These are phyloP conservation scores for Chlorella ohadii DNA, from an alignment of 139 green algal species.

Conservation along the genomic window DNA sequence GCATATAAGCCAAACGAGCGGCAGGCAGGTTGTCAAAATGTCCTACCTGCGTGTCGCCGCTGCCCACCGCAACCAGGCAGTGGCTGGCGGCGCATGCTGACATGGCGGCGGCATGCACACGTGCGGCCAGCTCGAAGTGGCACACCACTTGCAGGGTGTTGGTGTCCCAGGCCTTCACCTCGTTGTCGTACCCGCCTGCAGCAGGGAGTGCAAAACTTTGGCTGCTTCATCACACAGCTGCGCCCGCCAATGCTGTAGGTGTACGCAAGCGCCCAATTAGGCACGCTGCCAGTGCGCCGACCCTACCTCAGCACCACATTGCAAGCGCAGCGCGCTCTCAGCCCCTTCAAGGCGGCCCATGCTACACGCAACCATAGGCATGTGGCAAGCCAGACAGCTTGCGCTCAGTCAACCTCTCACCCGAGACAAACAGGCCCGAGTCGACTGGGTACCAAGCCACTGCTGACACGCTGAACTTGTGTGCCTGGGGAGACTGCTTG, in stretches of 20 bases:
- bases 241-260: too few relatives aligned
- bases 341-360: too few relatives aligned
- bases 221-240: too few relatives aligned
- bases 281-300: too few relatives aligned
- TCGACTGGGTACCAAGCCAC: conserved; percentile 90
- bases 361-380: too few relatives aligned
- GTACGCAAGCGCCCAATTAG: too few relatives aligned
- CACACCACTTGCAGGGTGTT: conserved; percentile 66
- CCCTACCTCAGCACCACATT: too few relatives aligned
- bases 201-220: not conserved
- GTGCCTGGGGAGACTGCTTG: conserved; percentile 23
- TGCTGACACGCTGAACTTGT: conserved; percentile 58
- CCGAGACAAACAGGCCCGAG: conserved; percentile 81
- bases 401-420: not conserved
- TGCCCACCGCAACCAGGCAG: conserved; percentile 69
- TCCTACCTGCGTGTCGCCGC: conserved; percentile 55
- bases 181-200: conserved; percentile 63
- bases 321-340: too few relatives aligned
- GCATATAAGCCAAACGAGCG: too few relatives aligned
- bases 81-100: conserved; percentile 63
- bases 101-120: conserved; percentile 77
- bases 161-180: conserved; percentile 86
- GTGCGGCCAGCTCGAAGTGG: conserved; percentile 67
- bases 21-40: not conserved
- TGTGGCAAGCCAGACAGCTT: too few relatives aligned